Evolutionary conservation across 2,329 filamentous ascomycete species (phyloP).

Genomic region (Lithohypha guttulata): DNA sequence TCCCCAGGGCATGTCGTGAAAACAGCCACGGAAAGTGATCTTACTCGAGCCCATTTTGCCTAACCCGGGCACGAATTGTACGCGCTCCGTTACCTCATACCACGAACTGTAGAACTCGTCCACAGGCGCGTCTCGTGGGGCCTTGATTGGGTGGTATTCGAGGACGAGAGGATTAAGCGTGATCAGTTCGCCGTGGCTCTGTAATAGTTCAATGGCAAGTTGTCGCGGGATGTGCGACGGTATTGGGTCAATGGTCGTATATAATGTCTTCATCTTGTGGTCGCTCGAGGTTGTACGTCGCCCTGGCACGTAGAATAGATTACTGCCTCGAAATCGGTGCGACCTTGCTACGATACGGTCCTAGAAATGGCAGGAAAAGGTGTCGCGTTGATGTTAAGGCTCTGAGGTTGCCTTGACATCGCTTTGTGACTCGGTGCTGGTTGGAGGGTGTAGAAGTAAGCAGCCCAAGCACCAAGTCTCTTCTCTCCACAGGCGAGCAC

Average conservation of each 20-base stretch:
- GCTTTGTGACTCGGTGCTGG: no score
- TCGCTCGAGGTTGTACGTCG: no score
- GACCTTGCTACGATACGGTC: no score
- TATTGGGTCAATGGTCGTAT: constrained; percentile 54
- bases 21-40: constrained; percentile 69
- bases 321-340: no score
- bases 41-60: constrained; percentile 38
- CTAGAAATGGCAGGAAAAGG: no score
- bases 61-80: constrained; percentile 59
- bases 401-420: no score
- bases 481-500: no score
- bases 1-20: constrained; percentile 62
- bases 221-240: constrained; percentile 57
- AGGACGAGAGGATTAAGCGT: constrained; percentile 76
- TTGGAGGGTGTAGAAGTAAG: no score
- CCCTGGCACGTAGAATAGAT: no score
- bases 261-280: constrained; percentile 8
- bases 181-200: constrained; percentile 73
- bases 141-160: constrained; percentile 55
- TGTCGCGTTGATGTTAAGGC: no score
- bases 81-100: constrained; percentile 69
- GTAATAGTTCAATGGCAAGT: constrained; percentile 61
- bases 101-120: constrained; percentile 65
- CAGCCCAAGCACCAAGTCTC: no score
- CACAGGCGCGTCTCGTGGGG: constrained; percentile 53